phyloP scores from a whole-genome alignment of 2,329 filamentous ascomycete species.

The Colletotrichum musicola region DNA sequence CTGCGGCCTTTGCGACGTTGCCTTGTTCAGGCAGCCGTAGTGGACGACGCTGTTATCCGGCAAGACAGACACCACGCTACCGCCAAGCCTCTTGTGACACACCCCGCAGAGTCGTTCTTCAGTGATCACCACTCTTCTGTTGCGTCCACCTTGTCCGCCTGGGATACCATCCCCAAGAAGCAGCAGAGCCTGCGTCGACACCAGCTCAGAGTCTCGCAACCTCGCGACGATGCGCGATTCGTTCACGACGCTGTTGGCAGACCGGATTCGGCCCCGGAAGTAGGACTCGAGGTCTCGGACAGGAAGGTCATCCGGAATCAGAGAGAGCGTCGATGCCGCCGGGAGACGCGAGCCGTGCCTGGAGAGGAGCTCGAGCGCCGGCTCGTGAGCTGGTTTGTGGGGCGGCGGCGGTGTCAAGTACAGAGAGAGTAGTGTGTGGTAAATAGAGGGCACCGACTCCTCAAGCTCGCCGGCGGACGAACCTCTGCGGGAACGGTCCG shows the following conservation, averaged over 20 bases:
- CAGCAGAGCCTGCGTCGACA: conserved; percentile 80
- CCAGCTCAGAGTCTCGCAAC: conserved; percentile 81
- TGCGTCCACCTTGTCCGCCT: conserved; percentile 65
- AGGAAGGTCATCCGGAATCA: conserved; percentile 86
- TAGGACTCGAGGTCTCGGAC: conserved; percentile 87
- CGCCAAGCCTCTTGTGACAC: conserved; percentile 92
- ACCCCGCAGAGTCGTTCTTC: conserved; percentile 93
- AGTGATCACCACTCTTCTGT: conserved; percentile 79
- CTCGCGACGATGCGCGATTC: conserved; percentile 83
- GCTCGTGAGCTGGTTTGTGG: conserved; percentile 78
- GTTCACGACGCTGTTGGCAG: conserved; percentile 84
- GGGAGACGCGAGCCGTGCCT: conserved; percentile 93
- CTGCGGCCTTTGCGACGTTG: conserved; percentile 53
- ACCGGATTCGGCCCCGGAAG: conserved; percentile 90
- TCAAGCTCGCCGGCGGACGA: conserved; percentile 53
- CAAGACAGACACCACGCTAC: conserved; percentile 90
- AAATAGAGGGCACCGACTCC: conserved; percentile 80
- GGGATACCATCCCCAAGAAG: conserved; percentile 77
- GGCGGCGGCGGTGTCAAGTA: conserved; percentile 86
- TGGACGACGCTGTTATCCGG: conserved; percentile 87
- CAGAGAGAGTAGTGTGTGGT: conserved; percentile 89
- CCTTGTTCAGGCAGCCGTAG: conserved; percentile 78
- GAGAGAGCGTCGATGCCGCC: conserved; percentile 83
- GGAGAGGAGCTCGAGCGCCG: conserved; percentile 88
- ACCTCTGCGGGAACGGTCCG: conserved; percentile 48